Base-by-base conservation (phyloP, 352 stramenopile species). In the Albugo candida region DNA sequence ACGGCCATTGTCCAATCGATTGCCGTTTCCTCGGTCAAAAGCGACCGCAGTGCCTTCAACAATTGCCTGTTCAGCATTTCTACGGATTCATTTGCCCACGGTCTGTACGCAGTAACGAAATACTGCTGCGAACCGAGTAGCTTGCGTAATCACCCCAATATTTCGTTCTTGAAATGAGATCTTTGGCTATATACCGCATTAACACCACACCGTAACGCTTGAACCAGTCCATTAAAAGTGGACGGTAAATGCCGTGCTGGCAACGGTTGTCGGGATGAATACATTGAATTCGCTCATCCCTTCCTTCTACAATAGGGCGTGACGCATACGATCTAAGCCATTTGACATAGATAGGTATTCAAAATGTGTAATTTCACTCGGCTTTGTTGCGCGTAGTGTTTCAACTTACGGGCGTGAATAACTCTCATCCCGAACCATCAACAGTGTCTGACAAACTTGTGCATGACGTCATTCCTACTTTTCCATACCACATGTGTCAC, bases 341-440 rank as follows among this genome's bases (percentile, higher is more conserved):
- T 52, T 20, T 0, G 54, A 39, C 27, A 67, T 51, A 0, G 43
- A 52, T 12, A 69, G 19, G 14, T 56, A 73, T 13, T 67, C 58
- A 19, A 73, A 72, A 21, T 69, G 53, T 0, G 67, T 27, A 2
- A 63, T 16, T 20, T 73, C 53, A n/a, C n/a, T n/a, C n/a, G n/a
- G n/a, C n/a, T n/a, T n/a, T n/a, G n/a, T n/a, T n/a, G n/a, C n/a
- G n/a, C 47, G 41, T 16, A 68, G n/a, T 0, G 47, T 48, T 12
- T 51, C 31, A 14, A 59, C 57, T 31, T 53, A 54, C 11, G 63
- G 56, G 1, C 59, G 41, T 0, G 51, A 55, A 0, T 49, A 36
- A 8, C 42, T 49, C 16, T 47, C 43, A 21, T 53, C 41, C 12
- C 45, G 50, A 1, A 50, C 43, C 2, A 11, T 41, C 19, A 60